These are phyloP conservation scores for Candida sp. DNA, from an alignment of 1,139 yeast genomes.

Conservation along the genomic window DNA sequence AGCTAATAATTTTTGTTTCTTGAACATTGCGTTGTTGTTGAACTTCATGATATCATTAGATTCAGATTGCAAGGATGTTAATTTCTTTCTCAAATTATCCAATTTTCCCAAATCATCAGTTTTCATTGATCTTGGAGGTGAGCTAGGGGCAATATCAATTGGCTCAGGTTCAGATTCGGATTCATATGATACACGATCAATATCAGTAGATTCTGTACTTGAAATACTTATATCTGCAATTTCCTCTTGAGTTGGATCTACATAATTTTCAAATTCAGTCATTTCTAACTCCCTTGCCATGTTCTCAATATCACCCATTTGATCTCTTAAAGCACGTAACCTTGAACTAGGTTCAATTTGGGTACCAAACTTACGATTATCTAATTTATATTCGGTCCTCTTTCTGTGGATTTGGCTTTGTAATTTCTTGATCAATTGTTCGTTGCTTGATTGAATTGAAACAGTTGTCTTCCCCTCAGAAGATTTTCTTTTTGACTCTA, in stretches of 20 bases:
- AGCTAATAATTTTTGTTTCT: conserved; percentile 59
- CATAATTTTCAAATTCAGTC: conserved; percentile 64
- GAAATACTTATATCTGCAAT: conserved; percentile 12
- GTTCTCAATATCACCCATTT: conserved; percentile 82
- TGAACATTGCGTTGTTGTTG: conserved; percentile 57
- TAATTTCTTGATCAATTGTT: conserved; percentile 45
- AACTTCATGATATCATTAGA: conserved; percentile 72
- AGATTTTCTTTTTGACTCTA: conserved; percentile 16
- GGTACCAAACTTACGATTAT: conserved; percentile 54
- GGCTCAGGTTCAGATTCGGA: conserved; percentile 15
- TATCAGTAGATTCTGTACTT: conserved; percentile 12
- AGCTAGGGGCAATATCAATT: conserved; percentile 10
- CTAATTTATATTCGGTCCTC: conserved; percentile 58
- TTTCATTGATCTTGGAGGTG: conserved; percentile 28
- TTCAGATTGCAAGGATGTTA: conserved; percentile 63
- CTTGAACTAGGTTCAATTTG: conserved; percentile 75
- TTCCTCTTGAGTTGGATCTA: conserved; percentile 13
- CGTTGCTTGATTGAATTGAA: conserved; percentile 36
- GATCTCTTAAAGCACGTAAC: conserved; percentile 70
- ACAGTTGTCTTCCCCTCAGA: conserved; percentile 35
- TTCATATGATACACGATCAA: conserved; percentile 10
- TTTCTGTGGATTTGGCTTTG: conserved; percentile 61
- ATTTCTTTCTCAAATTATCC: conserved; percentile 52
- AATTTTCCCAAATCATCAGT: conserved; percentile 44
- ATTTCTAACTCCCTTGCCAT: conserved; percentile 86